phyloP scores from a whole-genome alignment of 371 early-diverging fungal species.

The Apophysomyces variabilis region DNA sequence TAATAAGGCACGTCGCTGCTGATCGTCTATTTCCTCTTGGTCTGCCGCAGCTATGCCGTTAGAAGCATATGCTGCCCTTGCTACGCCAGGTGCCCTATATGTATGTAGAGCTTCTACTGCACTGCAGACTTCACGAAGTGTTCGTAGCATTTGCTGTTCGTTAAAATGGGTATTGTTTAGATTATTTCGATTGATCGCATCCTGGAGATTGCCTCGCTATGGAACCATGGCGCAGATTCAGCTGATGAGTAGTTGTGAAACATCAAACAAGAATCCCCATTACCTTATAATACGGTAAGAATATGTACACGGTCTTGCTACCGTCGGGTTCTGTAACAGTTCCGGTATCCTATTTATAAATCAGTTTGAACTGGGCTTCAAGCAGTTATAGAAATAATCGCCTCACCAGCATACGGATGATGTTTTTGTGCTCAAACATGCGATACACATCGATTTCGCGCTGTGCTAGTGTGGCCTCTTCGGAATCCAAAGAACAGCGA shows the following conservation, averaged over 20 bases:
- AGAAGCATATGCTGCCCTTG: constrained; percentile 17
- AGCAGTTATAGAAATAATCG: too few relatives aligned
- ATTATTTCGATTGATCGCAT: constrained; percentile 56
- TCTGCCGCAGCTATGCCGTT: constrained; percentile 7
- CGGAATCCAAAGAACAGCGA: constrained; percentile 65
- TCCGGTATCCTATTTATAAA: constrained; percentile 59
- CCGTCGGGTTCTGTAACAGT: constrained; percentile 62
- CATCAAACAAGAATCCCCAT: constrained; percentile 39
- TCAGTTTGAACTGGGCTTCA: too few relatives aligned
- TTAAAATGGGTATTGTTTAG: constrained; percentile 47
- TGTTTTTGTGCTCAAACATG: constrained; percentile 69
- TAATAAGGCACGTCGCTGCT: constrained; percentile 46
- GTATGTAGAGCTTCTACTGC: constrained; percentile 27
- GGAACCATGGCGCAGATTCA: constrained; percentile 20
- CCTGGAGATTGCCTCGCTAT: constrained; percentile 68
- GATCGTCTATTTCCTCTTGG: constrained; percentile 17
- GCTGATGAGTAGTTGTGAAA: constrained; percentile 34
- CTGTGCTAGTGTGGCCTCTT: constrained; percentile 62
- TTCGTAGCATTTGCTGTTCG: constrained; percentile 55
- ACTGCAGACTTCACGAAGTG: constrained; percentile 22
- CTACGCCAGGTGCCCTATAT: constrained; percentile 17
- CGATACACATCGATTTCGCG: constrained; percentile 70
- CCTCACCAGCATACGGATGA: constrained; percentile 70
- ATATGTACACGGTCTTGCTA: constrained; percentile 68
- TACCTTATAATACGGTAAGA: constrained; percentile 70